These are phyloP conservation scores for Jaltomata sinuosa DNA, from an alignment of 257 asterid species.

Conservation along the genomic window DNA sequence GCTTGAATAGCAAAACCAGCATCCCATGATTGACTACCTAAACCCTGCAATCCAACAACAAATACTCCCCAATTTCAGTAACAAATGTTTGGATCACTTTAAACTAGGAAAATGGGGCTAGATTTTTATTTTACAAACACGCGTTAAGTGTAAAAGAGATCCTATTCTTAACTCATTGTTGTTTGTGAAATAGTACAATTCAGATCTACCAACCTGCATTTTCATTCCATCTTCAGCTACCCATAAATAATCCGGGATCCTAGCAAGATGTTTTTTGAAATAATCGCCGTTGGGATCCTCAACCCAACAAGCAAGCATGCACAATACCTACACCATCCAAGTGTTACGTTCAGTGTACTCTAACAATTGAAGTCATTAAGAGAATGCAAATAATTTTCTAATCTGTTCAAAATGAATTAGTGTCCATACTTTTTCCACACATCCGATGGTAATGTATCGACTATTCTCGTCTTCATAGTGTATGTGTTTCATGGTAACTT, in stretches of 20 bases:
- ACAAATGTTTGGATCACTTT: too few relatives aligned
- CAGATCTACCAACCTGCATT: constrained; percentile 40
- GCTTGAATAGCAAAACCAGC: constrained; percentile 77
- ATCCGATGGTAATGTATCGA: constrained; percentile 60
- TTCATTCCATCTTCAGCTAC: constrained; percentile 80
- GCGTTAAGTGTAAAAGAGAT: too few relatives aligned
- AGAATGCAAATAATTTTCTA: not conserved
- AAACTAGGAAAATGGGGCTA: too few relatives aligned
- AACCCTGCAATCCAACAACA: constrained; percentile 37
- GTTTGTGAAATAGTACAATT: not conserved
- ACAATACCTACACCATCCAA: constrained; percentile 18
- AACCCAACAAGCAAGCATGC: constrained; percentile 73
- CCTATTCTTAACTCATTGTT: not conserved
- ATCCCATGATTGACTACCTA: constrained; percentile 86
- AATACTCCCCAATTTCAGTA: not conserved
- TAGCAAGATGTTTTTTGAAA: constrained; percentile 63
- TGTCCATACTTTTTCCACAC: constrained; percentile 37
- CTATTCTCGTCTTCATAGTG: constrained; percentile 68
- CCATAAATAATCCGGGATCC: constrained; percentile 69
- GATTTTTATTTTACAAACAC: too few relatives aligned
- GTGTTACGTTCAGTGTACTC: too few relatives aligned
- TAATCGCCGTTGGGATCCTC: constrained; percentile 66
- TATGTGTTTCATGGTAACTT: constrained; percentile 56
- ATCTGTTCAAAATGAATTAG: not conserved
- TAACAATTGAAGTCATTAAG: not conserved